A percentile compares a stretch with the other conserved stretches of the same genome.
These are phyloP conservation scores for Mycena albidolilacea DNA, from an alignment of 768 basidiomycete genomes.

Conservation along the genomic window DNA sequence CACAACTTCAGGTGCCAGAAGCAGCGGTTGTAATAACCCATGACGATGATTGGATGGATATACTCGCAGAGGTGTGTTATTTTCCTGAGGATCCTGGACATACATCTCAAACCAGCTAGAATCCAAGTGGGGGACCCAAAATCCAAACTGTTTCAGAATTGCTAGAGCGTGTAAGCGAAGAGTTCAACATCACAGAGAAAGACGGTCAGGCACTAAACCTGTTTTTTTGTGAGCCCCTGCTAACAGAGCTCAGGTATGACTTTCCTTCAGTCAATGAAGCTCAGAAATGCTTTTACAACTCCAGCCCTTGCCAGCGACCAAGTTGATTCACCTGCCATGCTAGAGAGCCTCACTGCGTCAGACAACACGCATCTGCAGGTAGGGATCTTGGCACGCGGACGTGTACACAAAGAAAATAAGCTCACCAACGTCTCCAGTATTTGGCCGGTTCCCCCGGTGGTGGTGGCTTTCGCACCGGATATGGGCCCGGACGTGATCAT, in stretches of 20 bases:
- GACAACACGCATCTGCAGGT: slow-evolving; percentile 13
- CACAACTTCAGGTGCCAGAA: neutral
- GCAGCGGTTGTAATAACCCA: neutral
- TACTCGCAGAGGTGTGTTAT: neutral
- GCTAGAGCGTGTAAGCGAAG: neutral
- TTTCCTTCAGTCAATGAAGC: no score
- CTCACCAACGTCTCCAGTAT: neutral
- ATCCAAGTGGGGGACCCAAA: neutral
- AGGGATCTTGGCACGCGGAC: slow-evolving; percentile 11
- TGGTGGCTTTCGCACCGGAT: slow-evolving; percentile 8
- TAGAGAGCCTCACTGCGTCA: neutral
- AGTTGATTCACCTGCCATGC: no score
- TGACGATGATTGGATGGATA: neutral
- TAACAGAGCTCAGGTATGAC: no score
- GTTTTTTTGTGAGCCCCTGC: no score
- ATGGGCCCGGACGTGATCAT: slow-evolving; percentile 14
- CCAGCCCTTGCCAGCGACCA: no score
- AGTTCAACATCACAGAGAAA: neutral
- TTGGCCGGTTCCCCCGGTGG: slow-evolving; percentile 26
- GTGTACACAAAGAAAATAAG: neutral
- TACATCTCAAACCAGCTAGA: neutral
- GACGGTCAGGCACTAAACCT: no score
- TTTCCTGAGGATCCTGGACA: neutral
- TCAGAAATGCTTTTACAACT: no score
- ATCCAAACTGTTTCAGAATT: neutral